A percentile compares a stretch with the other conserved stretches of the same genome.
phyloP scores from a whole-genome alignment of 2,329 filamentous ascomycete genomes.

The Cytospora chrysosperma region DNA sequence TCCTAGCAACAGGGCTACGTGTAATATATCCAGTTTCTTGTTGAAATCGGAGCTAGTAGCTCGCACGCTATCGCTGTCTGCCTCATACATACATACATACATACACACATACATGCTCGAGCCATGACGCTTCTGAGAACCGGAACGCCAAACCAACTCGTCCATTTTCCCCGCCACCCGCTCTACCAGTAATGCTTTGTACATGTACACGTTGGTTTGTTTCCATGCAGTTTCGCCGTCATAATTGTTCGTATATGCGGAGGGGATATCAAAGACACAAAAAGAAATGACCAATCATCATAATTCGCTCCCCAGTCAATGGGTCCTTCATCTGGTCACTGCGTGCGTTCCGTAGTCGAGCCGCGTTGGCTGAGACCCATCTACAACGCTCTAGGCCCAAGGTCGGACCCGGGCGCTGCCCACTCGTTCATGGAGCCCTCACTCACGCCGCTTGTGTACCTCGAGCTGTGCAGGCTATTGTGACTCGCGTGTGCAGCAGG shows the following conservation, averaged over 20 bases:
- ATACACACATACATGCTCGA: background rate
- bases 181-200: background rate
- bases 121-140: background rate
- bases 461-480: slow-evolving; percentile 41
- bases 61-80: background rate
- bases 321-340: background rate
- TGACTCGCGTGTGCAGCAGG: slow-evolving; percentile 33
- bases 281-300: background rate
- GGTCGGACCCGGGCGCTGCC: slow-evolving; percentile 56
- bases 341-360: background rate
- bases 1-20: background rate
- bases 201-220: background rate
- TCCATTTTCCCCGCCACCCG: background rate
- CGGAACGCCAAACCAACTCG: background rate
- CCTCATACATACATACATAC: too few relatives aligned
- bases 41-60: background rate
- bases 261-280: background rate
- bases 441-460: slow-evolving; percentile 52
- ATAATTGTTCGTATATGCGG: background rate
- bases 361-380: background rate
- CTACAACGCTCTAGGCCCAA: slow-evolving; percentile 39
- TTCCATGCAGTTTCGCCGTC: background rate
- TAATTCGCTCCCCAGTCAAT: background rate
- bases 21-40: background rate
- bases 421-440: slow-evolving; percentile 39